Evolutionary conservation across 768 basidiomycete genomes (phyloP).

Genomic region (Mycena kentingensis): DNA sequence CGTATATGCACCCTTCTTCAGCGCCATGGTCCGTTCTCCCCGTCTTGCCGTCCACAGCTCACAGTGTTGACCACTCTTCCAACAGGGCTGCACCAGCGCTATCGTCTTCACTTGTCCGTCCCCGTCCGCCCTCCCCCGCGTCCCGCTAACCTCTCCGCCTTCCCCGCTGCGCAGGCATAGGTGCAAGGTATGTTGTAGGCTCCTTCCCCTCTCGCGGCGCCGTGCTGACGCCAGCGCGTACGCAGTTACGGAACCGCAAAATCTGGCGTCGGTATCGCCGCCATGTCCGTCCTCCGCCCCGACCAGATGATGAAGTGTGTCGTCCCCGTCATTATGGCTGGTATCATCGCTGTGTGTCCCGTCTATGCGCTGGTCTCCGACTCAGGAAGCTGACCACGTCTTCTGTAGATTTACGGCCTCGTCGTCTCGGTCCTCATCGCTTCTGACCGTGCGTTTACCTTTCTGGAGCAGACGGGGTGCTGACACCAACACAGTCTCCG

Average conservation of each 20-base stretch:
- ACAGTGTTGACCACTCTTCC: not conserved
- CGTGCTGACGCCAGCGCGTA: slow-evolving; percentile 14
- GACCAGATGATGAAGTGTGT: slow-evolving; percentile 99
- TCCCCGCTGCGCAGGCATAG: slow-evolving; percentile 59
- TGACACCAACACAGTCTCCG: slow-evolving; percentile 49
- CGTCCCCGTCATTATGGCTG: slow-evolving; percentile 98
- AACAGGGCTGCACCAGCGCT: slow-evolving; percentile 90
- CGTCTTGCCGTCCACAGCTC: not conserved
- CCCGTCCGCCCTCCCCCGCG: not conserved
- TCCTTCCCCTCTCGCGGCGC: slow-evolving; percentile 7
- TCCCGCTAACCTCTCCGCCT: slow-evolving; percentile 6
- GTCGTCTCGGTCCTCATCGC: slow-evolving; percentile 99
- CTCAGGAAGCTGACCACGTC: not conserved
- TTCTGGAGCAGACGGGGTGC: not conserved
- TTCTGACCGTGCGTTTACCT: slow-evolving; percentile 65
- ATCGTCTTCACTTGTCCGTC: slow-evolving; percentile 96
- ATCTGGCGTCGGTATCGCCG: slow-evolving; percentile 96
- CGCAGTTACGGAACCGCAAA: slow-evolving; percentile 97
- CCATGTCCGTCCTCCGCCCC: slow-evolving; percentile 96
- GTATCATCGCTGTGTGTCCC: slow-evolving; percentile 94
- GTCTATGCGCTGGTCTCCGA: slow-evolving; percentile 3
- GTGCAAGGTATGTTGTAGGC: slow-evolving; percentile 67
- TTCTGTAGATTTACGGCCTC: slow-evolving; percentile 85
- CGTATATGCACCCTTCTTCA: slow-evolving; percentile 98
- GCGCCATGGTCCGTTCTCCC: slow-evolving; percentile 75